Evolutionary conservation across 2,329 filamentous ascomycete genomes (phyloP).

Genomic region (Pseudocercospora musae): DNA sequence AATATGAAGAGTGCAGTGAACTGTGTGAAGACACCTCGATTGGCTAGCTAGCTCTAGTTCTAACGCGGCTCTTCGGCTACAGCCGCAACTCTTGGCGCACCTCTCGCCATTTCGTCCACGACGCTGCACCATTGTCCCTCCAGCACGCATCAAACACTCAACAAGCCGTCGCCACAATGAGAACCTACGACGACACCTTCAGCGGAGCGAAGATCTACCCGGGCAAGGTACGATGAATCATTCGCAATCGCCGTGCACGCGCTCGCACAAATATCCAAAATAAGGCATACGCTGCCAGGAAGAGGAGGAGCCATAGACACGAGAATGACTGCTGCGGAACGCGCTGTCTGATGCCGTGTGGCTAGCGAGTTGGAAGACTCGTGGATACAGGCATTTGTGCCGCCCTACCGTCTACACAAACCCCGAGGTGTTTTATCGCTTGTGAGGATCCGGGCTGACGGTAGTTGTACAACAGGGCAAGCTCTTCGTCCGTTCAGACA

Average conservation of each 20-base stretch:
- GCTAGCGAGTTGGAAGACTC: background rate
- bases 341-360: conserved; percentile 7
- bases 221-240: conserved; percentile 59
- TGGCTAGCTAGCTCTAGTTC: too few species aligned
- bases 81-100: background rate
- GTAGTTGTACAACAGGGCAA: conserved; percentile 69
- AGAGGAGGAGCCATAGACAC: conserved; percentile 8
- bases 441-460: conserved; percentile 21
- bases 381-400: background rate
- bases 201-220: conserved; percentile 76
- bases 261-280: conserved; percentile 1
- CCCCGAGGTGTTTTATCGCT: conserved; percentile 23
- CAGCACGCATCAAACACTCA: conserved; percentile 8
- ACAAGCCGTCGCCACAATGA: conserved; percentile 55
- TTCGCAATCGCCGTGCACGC: conserved; percentile 1
- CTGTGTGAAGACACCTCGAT: too few species aligned
- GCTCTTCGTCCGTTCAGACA: conserved; percentile 98
- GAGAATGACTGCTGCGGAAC: conserved; percentile 2
- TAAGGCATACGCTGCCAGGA: conserved; percentile 9
- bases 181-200: conserved; percentile 77
- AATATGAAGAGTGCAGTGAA: too few species aligned
- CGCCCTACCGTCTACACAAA: conserved; percentile 7
- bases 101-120: background rate
- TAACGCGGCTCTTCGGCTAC: background rate
- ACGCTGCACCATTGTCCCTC: background rate